Conservation (phyloP, 495 filamentous ascomycete genomes). For the Aspergillus steynii region DNA sequence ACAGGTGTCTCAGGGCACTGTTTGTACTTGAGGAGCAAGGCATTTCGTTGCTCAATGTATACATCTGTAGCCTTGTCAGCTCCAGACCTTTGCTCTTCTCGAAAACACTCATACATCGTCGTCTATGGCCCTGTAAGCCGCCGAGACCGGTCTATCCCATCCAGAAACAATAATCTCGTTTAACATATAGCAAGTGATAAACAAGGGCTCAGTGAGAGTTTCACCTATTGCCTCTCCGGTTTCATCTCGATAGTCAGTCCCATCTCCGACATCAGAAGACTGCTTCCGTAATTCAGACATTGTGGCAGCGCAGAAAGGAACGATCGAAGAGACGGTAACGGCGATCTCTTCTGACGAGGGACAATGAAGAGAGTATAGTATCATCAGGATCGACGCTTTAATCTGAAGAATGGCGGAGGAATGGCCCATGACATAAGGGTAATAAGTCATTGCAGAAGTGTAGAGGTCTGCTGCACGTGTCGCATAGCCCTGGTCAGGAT, state of each 20-base stretch:
- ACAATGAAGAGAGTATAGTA: conserved; percentile 35
- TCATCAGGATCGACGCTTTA: conserved; percentile 35
- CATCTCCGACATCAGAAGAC: conserved; percentile 14
- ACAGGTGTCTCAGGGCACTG: conserved; percentile 30
- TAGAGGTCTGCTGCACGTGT: conserved; percentile 29
- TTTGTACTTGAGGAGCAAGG: conserved; percentile 23
- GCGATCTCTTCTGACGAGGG: conserved; percentile 36
- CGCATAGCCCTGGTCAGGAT: conserved; percentile 24
- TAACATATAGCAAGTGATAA: conserved; percentile 38
- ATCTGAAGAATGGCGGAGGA: conserved; percentile 32
- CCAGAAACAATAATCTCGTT: conserved; percentile 36
- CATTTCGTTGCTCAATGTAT: conserved; percentile 28
- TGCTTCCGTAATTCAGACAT: conserved; percentile 31
- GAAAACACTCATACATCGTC: conserved; percentile 26
- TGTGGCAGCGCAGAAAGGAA: conserved; percentile 34
- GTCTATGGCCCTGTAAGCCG: conserved; percentile 29
- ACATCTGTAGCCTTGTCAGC: conserved; percentile 19
- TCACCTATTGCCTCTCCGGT: conserved; percentile 16
- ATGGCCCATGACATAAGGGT: conserved; percentile 31
- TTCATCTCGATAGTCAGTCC: not conserved
- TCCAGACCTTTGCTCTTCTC: not conserved
- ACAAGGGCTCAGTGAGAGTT: conserved; percentile 30
- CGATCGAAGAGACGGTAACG: conserved; percentile 31
- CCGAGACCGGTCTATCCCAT: conserved; percentile 34
- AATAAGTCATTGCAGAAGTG: conserved; percentile 29